These are phyloP conservation scores for Fagus sylvatica DNA, from an alignment of 306 rosid species.

Conservation along the genomic window DNA sequence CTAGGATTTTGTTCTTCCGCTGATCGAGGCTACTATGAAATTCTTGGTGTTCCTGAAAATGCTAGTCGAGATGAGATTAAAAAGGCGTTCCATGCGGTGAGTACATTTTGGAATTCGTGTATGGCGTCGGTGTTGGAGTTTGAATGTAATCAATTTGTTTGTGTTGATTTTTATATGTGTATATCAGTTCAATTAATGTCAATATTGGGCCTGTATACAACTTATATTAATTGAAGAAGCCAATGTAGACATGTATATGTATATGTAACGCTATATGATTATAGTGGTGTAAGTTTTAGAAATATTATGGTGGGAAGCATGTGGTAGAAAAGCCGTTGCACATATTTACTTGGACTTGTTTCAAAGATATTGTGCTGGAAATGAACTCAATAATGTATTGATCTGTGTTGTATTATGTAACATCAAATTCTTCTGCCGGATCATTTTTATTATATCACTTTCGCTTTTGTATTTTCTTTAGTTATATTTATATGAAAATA, in stretches of 20 bases:
- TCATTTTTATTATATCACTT: no score
- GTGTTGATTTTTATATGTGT: background rate
- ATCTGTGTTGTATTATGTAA: no score
- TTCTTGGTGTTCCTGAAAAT: constrained; percentile 64
- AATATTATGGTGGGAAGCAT: no score
- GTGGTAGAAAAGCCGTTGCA: no score
- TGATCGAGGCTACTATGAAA: constrained; percentile 59
- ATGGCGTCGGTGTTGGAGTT: background rate
- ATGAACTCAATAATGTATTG: no score
- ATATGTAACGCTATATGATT: no score
- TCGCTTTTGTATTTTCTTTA: no score
- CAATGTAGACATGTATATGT: no score
- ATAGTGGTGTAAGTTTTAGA: no score
- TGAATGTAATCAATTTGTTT: background rate
- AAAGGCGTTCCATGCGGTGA: constrained; percentile 72
- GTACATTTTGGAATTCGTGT: constrained; percentile 33
- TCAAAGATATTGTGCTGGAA: no score
- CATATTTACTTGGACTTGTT: no score
- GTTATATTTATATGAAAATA: background rate
- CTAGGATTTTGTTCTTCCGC: constrained; percentile 48
- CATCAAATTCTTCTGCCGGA: no score
- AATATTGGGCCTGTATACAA: background rate
- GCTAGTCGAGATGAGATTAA: constrained; percentile 79
- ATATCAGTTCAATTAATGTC: background rate
- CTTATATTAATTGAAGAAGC: background rate